phyloP scores from a whole-genome alignment of 805 yeast genomes.

The Ogataea nakhonphanomensis region DNA sequence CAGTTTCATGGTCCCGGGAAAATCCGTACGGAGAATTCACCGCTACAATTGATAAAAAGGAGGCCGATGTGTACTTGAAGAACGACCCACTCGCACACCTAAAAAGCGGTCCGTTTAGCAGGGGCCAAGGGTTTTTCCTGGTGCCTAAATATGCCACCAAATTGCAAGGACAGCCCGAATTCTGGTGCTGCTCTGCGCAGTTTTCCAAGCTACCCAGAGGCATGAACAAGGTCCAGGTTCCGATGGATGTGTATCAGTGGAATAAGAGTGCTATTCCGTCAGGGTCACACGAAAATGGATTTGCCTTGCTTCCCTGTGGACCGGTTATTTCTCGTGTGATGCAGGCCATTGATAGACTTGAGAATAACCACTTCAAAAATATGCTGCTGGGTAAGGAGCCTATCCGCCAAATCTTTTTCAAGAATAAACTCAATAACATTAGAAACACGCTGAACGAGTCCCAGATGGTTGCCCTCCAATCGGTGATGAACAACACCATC shows the following conservation, averaged over 20 bases:
- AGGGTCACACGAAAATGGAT: slow-evolving; percentile 27
- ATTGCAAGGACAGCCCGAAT: slow-evolving; percentile 29
- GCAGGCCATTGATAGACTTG: slow-evolving; percentile 61
- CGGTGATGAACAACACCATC: slow-evolving; percentile 59
- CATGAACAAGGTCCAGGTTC: slow-evolving; percentile 31
- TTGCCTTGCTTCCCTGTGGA: slow-evolving; percentile 54
- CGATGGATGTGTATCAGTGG: slow-evolving; percentile 57
- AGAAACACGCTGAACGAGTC: slow-evolving; percentile 60
- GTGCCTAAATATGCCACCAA: slow-evolving; percentile 43
- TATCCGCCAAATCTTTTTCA: slow-evolving; percentile 43
- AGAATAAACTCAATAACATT: slow-evolving; percentile 49
- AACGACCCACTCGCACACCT: slow-evolving; percentile 50
- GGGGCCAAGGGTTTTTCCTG: slow-evolving; percentile 56
- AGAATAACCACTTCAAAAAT: slow-evolving; percentile 46
- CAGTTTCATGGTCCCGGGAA: slow-evolving; percentile 41
- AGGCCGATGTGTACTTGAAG: slow-evolving; percentile 45
- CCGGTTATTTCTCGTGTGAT: slow-evolving; percentile 61
- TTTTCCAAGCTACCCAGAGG: slow-evolving; percentile 19
- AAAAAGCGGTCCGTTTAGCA: slow-evolving; percentile 56
- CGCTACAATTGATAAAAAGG: slow-evolving; percentile 41
- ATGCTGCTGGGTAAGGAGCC: slow-evolving; percentile 30
- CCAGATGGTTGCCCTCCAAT: slow-evolving; percentile 69
- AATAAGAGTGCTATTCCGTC: slow-evolving; percentile 36
- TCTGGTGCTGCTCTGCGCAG: slow-evolving; percentile 61
- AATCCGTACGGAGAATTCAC: slow-evolving; percentile 36